Evolutionary conservation across 176 grass and related monocot genomes (phyloP).

Genomic region (Triticum urartu): DNA sequence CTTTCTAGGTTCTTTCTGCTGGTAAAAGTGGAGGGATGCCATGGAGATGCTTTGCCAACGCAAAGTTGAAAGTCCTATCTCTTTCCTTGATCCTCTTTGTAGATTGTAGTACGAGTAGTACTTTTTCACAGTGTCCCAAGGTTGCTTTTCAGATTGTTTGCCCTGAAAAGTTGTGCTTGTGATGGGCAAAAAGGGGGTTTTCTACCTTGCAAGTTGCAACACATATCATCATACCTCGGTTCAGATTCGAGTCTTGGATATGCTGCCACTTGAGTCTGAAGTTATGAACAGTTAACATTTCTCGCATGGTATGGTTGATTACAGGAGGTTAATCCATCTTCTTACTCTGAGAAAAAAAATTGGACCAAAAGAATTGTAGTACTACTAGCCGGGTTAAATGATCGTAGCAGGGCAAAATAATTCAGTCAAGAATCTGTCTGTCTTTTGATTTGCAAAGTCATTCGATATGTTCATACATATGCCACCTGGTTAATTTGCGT

Average conservation of each 20-base stretch:
- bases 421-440: background rate
- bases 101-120: no score
- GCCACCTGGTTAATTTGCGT: background rate
- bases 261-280: no score
- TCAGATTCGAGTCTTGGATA: background rate
- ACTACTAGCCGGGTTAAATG: background rate
- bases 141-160: no score
- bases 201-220: background rate
- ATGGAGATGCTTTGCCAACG: no score
- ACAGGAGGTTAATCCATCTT: background rate
- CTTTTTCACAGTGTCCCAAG: no score
- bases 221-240: background rate
- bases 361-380: background rate
- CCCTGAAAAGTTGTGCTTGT: conserved; percentile 15
- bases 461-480: background rate
- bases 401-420: background rate
- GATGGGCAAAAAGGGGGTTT: background rate
- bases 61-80: no score
- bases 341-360: background rate
- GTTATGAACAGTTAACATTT: no score
- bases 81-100: no score
- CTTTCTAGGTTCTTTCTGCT: no score
- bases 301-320: background rate
- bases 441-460: background rate
- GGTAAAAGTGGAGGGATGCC: no score